Base-by-base conservation (phyloP, 768 basidiomycete genomes). In the Boletus rex-veris region DNA sequence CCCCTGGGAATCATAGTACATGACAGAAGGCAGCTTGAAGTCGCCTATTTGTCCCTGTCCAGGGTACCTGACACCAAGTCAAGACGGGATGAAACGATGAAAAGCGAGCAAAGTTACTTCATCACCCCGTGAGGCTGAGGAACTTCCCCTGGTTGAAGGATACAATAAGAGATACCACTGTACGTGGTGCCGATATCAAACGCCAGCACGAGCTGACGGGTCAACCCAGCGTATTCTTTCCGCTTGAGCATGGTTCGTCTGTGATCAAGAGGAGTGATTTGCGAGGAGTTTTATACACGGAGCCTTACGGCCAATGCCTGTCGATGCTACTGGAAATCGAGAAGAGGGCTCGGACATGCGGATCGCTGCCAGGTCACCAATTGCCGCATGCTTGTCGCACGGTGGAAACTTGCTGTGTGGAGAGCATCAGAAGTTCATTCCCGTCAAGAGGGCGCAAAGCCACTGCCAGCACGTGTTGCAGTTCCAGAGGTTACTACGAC, bases 21-120 rank as follows among this genome's bases (percentile, higher is more conserved):
- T 58, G 40, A 79, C 62, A 11, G 75, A 75, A 0, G 79, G 78
- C 15, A 79, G 73, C 57, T 79, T 79, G 38, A 65, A 73, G 43
- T 74, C 71, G 12, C 75, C 74, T 4, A 67, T 57, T 49, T 69
- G 62, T 45, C 74, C 73, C 38, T 76, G 74, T 1, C 72, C 74
- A 7, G 75, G 74, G 50, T 67, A 74, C 26, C 72, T 67, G 28
- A 19, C 19, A 24, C 40, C 16, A 3, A 14, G 53, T 57, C 44
- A 52, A 48, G 30, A 50, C 35, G 14, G 21, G 14, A 24, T 10
- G 15, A 33, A 31, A 12, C 4, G 24, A 35, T 1, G 0, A 21
- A 19, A 11, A 36, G 10, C 9, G 28, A 30, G 5, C 4, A 31
- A 9, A 5, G 33, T 21, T 43, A 57, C 62, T 37, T 64, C 21